phyloP scores from a whole-genome alignment of 2,329 filamentous ascomycete genomes.

The Neofusicoccum sp. region DNA sequence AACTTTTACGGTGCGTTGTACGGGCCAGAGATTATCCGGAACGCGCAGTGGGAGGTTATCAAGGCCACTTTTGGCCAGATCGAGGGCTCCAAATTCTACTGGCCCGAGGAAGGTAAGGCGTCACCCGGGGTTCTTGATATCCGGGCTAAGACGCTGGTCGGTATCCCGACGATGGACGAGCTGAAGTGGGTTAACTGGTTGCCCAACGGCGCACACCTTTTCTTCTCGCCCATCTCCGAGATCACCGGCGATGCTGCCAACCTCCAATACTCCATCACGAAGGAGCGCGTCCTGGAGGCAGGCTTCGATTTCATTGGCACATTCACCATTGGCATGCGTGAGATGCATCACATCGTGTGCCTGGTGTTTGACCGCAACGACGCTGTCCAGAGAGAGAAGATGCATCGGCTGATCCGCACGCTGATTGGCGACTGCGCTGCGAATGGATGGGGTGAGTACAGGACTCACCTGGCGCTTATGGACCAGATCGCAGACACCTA shows the following conservation, averaged over 20 bases:
- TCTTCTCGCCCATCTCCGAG: constrained; percentile 49
- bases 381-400: constrained; percentile 28
- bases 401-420: constrained; percentile 33
- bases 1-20: constrained; percentile 50
- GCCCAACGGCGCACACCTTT: constrained; percentile 49
- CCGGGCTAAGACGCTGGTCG: constrained; percentile 26
- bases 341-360: constrained; percentile 47
- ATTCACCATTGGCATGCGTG: constrained; percentile 38
- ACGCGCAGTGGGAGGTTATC: constrained; percentile 37
- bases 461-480: constrained; percentile 51
- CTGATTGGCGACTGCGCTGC: constrained; percentile 44
- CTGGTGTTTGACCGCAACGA: constrained; percentile 37
- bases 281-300: constrained; percentile 26
- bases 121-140: constrained; percentile 33
- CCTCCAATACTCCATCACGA: constrained; percentile 39
- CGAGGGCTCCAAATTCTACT: constrained; percentile 36
- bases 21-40: constrained; percentile 29
- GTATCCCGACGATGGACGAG: constrained; percentile 40
- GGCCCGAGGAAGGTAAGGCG: constrained; percentile 38
- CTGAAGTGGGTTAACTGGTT: constrained; percentile 43
- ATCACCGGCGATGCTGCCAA: constrained; percentile 48
- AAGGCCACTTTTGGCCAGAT: constrained; percentile 40
- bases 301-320: constrained; percentile 32
- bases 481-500: constrained; percentile 53
- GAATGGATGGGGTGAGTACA: constrained; percentile 49